Percentiles rank a stretch among this genome's conserved stretches.
Conservation (phyloP, 2,329 filamentous ascomycete genomes). For the Trichoderma pleuroti region DNA sequence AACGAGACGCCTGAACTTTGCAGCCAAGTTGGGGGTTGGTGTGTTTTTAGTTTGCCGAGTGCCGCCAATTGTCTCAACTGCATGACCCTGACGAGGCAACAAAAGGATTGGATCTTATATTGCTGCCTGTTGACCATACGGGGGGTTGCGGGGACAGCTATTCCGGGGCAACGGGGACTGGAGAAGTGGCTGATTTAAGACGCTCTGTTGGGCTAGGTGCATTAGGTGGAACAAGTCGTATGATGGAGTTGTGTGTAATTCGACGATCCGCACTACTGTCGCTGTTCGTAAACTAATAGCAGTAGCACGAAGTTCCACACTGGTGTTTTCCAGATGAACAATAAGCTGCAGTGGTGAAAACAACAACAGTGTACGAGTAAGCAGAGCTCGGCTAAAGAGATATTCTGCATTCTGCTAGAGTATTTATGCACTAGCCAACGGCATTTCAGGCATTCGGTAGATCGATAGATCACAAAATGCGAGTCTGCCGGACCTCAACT, state of each 20-base stretch:
- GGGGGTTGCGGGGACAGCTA: not conserved
- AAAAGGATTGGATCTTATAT: not conserved
- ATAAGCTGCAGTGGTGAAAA: not conserved
- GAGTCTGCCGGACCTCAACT: not conserved
- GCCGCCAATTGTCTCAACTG: not conserved
- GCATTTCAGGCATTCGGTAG: not conserved
- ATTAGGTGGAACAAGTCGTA: not conserved
- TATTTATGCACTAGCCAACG: not conserved
- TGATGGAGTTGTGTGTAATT: not conserved
- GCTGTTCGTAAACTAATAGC: not conserved
- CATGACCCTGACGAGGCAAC: not conserved
- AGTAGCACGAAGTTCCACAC: not conserved
- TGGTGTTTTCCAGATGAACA: not conserved
- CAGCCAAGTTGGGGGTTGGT: not conserved
- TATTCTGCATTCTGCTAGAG: not conserved
- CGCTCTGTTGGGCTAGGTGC: not conserved
- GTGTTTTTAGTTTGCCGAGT: not conserved
- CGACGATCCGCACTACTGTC: not conserved
- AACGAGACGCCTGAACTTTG: not conserved
- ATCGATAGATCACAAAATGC: not conserved
- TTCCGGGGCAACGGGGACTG: conserved; percentile 2
- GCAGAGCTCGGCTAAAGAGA: not conserved
- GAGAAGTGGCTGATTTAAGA: not conserved
- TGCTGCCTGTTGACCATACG: conserved; percentile 1
- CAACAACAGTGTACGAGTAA: not conserved